Conservation (phyloP, 2,329 filamentous ascomycete species). For the Rhynchosporium graminicola region DNA sequence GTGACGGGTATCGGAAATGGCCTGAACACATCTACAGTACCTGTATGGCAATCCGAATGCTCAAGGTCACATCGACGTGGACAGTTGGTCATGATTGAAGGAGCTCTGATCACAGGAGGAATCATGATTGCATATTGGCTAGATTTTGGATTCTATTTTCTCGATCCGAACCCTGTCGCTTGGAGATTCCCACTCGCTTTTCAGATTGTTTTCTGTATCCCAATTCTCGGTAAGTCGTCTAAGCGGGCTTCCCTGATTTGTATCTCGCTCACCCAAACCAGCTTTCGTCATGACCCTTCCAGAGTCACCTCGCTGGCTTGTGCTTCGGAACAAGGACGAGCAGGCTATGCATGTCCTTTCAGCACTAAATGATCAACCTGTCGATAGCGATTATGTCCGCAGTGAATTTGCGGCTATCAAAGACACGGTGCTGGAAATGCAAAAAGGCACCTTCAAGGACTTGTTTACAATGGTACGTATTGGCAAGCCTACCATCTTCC, state of each 20-base stretch:
- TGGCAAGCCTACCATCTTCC: no score
- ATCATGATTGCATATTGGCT: conserved; percentile 63
- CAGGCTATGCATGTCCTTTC: conserved; percentile 49
- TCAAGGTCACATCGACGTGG: conserved; percentile 57
- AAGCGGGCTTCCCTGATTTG: no score
- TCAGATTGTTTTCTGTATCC: conserved; percentile 58
- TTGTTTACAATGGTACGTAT: conserved; percentile 46
- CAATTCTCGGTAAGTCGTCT: no score
- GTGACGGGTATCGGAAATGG: conserved; percentile 54
- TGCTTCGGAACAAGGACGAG: conserved; percentile 46
- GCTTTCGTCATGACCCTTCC: conserved; percentile 53
- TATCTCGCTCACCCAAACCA: conserved; percentile 48
- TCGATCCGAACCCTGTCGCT: conserved; percentile 47
- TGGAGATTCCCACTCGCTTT: conserved; percentile 65
- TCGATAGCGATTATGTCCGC: conserved; percentile 54
- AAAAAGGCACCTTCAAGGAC: conserved; percentile 41
- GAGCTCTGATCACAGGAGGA: conserved; percentile 57
- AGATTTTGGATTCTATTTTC: conserved; percentile 58
- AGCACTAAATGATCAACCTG: conserved; percentile 43
- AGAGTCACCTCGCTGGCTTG: conserved; percentile 52
- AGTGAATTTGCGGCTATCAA: conserved; percentile 54
- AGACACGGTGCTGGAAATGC: conserved; percentile 65
- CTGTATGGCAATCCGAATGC: conserved; percentile 63
- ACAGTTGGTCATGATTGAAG: conserved; percentile 63
- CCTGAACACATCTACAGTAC: conserved; percentile 51